A percentile compares a stretch with the other conserved stretches of the same genome.
Conservation (phyloP, 2,329 filamentous ascomycete species). For the Fusarium verrucosum region DNA sequence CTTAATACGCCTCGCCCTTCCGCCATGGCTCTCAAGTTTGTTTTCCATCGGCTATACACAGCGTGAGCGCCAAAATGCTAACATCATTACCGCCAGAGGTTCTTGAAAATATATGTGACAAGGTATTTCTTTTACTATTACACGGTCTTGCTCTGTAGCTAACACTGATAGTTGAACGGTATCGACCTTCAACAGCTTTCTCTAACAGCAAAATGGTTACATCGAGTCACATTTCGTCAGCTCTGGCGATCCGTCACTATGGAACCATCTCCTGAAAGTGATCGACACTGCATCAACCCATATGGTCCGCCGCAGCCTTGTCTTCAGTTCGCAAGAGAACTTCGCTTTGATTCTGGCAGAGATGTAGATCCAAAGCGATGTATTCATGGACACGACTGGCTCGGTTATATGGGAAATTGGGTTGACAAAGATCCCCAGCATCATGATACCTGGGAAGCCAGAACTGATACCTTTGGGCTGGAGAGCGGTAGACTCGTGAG, state of each 20-base stretch:
- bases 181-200: neutral
- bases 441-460: neutral
- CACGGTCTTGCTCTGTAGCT: neutral
- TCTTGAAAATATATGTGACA: neutral
- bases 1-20: rapidly evolving
- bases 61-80: neutral
- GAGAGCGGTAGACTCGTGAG: neutral
- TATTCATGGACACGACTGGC: neutral
- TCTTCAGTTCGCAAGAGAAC: neutral
- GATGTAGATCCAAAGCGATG: neutral
- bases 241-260: neutral
- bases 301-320: neutral
- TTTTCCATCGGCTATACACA: rapidly evolving
- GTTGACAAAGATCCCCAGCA: neutral
- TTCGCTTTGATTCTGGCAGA: neutral
- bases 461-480: neutral
- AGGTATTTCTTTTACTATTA: neutral
- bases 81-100: neutral
- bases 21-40: rapidly evolving
- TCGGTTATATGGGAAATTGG: neutral
- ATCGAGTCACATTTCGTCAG: neutral
- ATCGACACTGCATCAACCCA: neutral
- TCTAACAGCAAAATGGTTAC: neutral
- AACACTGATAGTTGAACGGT: neutral
- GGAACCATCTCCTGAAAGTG: rapidly evolving